phyloP scores from a whole-genome alignment of 2,329 filamentous ascomycete species.

The Atkinsonella texensis region DNA sequence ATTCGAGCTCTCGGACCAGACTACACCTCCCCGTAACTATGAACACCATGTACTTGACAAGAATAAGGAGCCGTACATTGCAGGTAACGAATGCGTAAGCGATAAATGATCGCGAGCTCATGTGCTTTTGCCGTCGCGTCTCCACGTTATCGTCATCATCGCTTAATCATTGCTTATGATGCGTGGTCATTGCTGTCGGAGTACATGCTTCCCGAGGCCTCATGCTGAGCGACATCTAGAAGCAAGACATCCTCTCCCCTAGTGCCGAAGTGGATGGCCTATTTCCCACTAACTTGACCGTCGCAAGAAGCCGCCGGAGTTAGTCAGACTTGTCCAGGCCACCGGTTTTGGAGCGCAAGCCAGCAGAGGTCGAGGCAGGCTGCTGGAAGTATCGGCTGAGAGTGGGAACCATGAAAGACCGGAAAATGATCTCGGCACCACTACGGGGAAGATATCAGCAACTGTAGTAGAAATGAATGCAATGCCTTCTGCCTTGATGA shows the following conservation, averaged over 20 bases:
- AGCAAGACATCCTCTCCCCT: background rate
- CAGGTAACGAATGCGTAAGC: background rate
- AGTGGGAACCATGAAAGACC: conserved; percentile 84
- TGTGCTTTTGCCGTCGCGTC: background rate
- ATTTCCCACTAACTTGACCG: background rate
- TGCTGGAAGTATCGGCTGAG: conserved; percentile 81
- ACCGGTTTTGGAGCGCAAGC: conserved; percentile 81
- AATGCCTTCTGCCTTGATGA: background rate
- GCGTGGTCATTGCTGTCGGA: background rate
- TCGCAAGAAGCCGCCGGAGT: conserved; percentile 12
- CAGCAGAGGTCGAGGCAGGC: conserved; percentile 62
- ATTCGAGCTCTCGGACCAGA: background rate
- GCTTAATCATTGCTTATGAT: background rate
- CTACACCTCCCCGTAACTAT: background rate
- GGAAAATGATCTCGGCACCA: conserved; percentile 93
- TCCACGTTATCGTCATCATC: background rate
- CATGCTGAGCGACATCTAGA: background rate
- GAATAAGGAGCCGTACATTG: background rate
- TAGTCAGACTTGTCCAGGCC: conserved; percentile 60
- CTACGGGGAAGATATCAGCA: conserved; percentile 32
- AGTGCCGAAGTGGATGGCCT: background rate
- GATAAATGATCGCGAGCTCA: background rate
- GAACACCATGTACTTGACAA: background rate
- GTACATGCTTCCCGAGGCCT: background rate
- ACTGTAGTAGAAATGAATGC: background rate